phyloP scores from a whole-genome alignment of 73 alveolate genomes.

The Tetrahymena elliotti region DNA sequence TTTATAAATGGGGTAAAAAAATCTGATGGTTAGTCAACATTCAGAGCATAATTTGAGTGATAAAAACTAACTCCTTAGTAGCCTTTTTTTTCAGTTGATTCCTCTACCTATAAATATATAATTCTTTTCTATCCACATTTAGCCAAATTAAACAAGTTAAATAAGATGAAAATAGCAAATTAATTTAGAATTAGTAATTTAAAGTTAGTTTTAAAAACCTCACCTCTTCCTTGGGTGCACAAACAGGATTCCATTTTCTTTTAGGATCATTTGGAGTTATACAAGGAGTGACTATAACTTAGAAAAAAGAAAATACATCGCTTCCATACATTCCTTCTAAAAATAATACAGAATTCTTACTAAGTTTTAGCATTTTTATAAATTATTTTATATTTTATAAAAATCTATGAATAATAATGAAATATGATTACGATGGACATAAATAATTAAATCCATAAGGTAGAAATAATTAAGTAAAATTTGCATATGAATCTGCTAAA shows the following conservation, averaged over 20 bases:
- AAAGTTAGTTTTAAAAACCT: neutral
- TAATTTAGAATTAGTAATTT: no score
- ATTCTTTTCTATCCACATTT: no score
- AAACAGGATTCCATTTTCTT: neutral
- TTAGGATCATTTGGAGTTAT: neutral
- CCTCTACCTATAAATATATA: neutral
- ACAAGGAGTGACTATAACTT: neutral
- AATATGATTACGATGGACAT: neutral
- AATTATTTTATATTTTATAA: no score
- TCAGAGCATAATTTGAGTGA: neutral
- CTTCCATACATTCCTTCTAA: neutral
- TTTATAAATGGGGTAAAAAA: neutral
- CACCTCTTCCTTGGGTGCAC: neutral
- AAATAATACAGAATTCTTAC: neutral
- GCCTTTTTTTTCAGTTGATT: neutral
- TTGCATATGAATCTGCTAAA: neutral
- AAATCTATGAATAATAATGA: no score
- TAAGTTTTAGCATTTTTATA: neutral
- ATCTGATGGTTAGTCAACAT: neutral
- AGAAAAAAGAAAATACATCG: neutral
- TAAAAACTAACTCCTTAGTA: neutral
- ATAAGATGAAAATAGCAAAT: no score
- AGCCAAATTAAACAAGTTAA: no score
- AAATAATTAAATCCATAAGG: neutral
- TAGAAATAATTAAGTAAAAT: neutral